Evolutionary conservation across 2,329 filamentous ascomycete species (phyloP).

Genomic region (Botrytis galanthina): DNA sequence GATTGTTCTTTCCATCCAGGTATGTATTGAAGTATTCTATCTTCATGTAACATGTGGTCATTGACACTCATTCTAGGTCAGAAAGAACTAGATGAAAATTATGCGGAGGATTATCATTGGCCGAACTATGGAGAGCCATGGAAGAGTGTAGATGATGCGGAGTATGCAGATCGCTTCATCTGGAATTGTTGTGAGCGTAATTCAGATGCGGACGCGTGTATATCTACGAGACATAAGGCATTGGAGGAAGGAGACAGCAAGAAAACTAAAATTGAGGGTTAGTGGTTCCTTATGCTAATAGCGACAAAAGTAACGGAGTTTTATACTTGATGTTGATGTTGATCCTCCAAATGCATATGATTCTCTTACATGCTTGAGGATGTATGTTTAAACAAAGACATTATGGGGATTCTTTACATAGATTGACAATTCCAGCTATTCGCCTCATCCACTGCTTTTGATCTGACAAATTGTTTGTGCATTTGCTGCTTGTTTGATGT

Average conservation of each 20-base stretch:
- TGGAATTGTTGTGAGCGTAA: neutral
- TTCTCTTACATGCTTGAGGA: neutral
- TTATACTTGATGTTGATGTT: neutral
- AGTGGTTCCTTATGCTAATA: neutral
- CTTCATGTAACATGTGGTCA: neutral
- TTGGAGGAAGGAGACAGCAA: neutral
- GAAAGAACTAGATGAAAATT: neutral
- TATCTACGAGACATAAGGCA: neutral
- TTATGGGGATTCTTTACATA: neutral
- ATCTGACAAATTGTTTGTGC: neutral
- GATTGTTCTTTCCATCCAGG: neutral
- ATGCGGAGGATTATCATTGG: neutral
- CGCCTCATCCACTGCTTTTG: neutral
- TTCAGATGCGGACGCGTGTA: neutral
- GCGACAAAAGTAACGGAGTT: neutral
- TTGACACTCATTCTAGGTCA: neutral
- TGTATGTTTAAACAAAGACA: neutral
- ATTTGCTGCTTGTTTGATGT: neutral
- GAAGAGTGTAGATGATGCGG: neutral
- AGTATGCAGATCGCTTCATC: neutral
- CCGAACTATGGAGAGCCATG: neutral
- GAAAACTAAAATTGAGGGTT: neutral
- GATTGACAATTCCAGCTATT: neutral
- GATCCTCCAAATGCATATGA: neutral
- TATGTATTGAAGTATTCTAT: neutral